phyloP scores from a whole-genome alignment of 345 rosid genomes.

The Punica granatum region DNA sequence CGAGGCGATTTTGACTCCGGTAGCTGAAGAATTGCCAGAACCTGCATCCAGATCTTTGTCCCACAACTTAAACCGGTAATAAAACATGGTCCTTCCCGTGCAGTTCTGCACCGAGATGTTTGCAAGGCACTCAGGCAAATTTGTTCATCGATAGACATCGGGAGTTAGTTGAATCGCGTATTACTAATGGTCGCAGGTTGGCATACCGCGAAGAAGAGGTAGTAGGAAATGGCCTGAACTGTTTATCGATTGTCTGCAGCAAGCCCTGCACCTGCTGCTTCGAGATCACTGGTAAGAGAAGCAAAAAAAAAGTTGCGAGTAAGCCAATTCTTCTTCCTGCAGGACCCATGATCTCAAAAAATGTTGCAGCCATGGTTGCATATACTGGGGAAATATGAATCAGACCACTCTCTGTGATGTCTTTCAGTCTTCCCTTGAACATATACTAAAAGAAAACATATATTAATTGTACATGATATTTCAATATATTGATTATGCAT shows the following conservation, averaged over 20 bases:
- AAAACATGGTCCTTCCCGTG: slow-evolving; percentile 24
- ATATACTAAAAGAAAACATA: no score
- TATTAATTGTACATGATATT: no score
- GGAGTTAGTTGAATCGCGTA: slow-evolving; percentile 33
- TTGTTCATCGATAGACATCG: slow-evolving; percentile 20
- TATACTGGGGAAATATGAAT: no score
- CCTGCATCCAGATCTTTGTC: no score
- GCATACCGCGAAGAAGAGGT: slow-evolving; percentile 3
- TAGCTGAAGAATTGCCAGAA: no score
- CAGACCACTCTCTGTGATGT: no score
- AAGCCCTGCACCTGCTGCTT: not conserved
- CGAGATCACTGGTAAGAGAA: not conserved
- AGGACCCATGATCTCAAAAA: no score
- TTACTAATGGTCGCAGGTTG: slow-evolving; percentile 21
- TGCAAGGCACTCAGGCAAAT: no score
- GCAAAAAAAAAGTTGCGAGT: not conserved
- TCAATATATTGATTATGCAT: no score
- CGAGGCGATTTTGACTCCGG: slow-evolving; percentile 19
- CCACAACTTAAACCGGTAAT: slow-evolving; percentile 18
- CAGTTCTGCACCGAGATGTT: slow-evolving; percentile 12
- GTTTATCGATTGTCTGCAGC: not conserved
- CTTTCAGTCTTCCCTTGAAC: no score
- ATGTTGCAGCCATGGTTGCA: no score
- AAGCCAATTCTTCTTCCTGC: not conserved
- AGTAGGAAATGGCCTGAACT: slow-evolving; percentile 26